Conservation (phyloP, 2,329 filamentous ascomycete species). For the Xylaria digitata region DNA sequence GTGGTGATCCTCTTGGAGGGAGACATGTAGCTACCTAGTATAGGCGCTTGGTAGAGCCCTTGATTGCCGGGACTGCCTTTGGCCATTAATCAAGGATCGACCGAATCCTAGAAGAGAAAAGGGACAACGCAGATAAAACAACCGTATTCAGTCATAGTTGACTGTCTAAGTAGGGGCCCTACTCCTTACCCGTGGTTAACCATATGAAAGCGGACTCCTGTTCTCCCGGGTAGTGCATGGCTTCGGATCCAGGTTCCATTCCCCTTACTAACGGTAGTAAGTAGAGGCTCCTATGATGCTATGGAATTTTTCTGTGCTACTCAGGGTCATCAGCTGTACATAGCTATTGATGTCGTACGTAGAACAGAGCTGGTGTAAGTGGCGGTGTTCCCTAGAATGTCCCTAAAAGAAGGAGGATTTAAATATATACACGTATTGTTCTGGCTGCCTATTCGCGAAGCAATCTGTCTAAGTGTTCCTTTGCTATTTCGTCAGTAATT, state of each 20-base stretch:
- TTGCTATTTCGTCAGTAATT: background rate
- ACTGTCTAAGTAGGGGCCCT: background rate
- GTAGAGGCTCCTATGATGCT: background rate
- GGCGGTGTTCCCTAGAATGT: background rate
- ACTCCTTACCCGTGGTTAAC: conserved; percentile 2
- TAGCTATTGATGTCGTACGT: background rate
- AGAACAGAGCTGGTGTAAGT: background rate
- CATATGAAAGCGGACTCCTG: conserved; percentile 7
- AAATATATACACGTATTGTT: background rate
- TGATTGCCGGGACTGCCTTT: conserved; percentile 16
- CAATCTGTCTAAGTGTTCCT: background rate
- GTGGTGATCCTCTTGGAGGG: conserved; percentile 13
- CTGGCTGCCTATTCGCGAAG: background rate
- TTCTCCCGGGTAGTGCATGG: background rate
- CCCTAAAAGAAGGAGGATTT: background rate
- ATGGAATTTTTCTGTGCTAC: background rate
- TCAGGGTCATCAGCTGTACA: background rate
- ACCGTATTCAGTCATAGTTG: background rate
- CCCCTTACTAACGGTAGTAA: conserved; percentile 1
- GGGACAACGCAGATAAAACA: conserved; percentile 15
- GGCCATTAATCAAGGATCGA: background rate
- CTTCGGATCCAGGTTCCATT: background rate
- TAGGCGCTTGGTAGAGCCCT: conserved; percentile 16
- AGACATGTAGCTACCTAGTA: conserved; percentile 3
- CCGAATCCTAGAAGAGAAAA: background rate